A percentile compares a stretch with the other conserved stretches of the same genome.
Conservation (phyloP, 1,139 yeast genomes). For the Saccharomyces pastorianus region DNA sequence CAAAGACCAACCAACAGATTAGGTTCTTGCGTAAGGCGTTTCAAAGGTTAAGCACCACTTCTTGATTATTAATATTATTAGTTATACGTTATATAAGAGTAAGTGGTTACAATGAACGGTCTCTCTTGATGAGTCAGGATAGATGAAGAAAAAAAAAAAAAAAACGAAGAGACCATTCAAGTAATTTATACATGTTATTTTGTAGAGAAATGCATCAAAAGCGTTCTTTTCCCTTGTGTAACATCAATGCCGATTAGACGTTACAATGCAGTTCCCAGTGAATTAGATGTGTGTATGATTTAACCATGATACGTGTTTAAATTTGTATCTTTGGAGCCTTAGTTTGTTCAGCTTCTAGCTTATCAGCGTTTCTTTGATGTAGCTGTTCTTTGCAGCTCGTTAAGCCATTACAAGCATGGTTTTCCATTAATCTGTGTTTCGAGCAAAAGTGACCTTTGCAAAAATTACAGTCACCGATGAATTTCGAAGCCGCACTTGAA, state of each 20-base stretch:
- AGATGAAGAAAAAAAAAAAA: background rate
- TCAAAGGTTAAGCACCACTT: background rate
- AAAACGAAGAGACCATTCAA: background rate
- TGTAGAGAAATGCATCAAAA: background rate
- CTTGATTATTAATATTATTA: background rate
- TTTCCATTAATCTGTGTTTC: slow-evolving; percentile 78
- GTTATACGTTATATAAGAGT: background rate
- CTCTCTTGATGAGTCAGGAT: background rate
- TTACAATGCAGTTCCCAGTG: background rate
- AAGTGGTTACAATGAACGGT: background rate
- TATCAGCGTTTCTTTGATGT: slow-evolving; percentile 50
- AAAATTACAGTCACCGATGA: slow-evolving; percentile 82
- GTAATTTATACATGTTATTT: background rate
- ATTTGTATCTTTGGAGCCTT: slow-evolving; percentile 38
- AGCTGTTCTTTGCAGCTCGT: slow-evolving; percentile 75
- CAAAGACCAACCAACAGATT: background rate
- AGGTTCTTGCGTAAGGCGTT: background rate
- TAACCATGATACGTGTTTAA: slow-evolving; percentile 3
- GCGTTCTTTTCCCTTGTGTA: background rate
- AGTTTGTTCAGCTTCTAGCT: slow-evolving; percentile 41
- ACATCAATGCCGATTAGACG: background rate
- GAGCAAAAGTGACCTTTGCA: slow-evolving; percentile 86
- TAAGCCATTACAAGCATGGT: slow-evolving; percentile 72
- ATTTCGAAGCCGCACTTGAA: slow-evolving; percentile 60
- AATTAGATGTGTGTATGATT: background rate